Evolutionary conservation across 345 rosid genomes (phyloP), one percentile per base, ranked within the genome.

Genomic region (Lepidium sativum): DNA sequence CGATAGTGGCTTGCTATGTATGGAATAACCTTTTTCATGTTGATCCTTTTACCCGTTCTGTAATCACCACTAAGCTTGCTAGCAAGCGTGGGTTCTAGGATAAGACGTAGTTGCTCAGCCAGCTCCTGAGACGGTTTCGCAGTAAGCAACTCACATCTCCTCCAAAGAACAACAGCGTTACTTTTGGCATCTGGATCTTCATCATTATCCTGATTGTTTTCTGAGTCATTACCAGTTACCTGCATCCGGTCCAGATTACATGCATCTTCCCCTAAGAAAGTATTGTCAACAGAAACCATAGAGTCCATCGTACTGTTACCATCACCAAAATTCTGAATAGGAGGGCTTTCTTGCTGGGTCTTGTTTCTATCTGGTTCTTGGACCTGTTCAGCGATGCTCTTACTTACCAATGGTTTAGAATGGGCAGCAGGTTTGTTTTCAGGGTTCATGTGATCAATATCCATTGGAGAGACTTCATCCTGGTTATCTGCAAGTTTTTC

Each of bases 51-150:
- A 42, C 99, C 99, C 35, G 96, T 90, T 80, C 83, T 88, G 60
- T 90, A 94, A 66, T 94, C 99, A 14, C 99, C 99, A 75, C 82
- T 92, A 48, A 94, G 97, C 70, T 90, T 94, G 80, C 96, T 90
- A 10, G 96, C 97, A 39, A 86, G 69, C 11, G 92, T 90, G 39
- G 97, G 96, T 78, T 86, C 97, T 90, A 94, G 57, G 66, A 94
- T 85, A 53, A 94, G 96, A 16, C 97, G 95, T 71, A 94, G 71
- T 51, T 86, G 99, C 75, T 94, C 99, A 66, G 97, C 91, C 76
- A 94, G 75, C 78, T 90, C 96, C 72, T 90, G 96, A 38, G 97
- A 90, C 63, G 88, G 71, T 75, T 85, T 88, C 29, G 84, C 75
- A 5, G 96, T 90, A 17, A 67, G 81, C 65, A 84, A 63, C 64